A percentile compares a stretch with the other conserved stretches of the same genome.
Evolutionary conservation across 73 alveolate species (phyloP).

Genomic region (Durusdinium trenchii): DNA sequence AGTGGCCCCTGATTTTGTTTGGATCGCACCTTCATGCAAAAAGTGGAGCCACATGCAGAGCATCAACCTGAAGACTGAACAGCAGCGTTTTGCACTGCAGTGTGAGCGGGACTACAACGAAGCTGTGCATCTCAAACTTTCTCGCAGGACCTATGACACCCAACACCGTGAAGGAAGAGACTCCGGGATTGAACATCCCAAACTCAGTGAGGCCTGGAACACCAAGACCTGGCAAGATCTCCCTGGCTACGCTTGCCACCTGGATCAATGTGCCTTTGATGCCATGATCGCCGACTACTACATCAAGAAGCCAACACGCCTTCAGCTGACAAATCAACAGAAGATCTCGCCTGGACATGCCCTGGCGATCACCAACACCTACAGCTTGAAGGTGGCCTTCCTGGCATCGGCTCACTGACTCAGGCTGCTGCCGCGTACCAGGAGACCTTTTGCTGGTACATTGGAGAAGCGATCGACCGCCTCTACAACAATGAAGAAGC

Average conservation of each 20-base stretch:
- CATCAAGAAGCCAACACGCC: constrained; percentile 20
- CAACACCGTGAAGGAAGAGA: not conserved
- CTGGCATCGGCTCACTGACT: not conserved
- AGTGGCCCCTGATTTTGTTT: not conserved
- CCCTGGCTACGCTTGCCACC: not conserved
- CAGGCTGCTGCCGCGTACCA: not conserved
- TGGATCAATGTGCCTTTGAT: constrained; percentile 29
- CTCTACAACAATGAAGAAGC: not conserved
- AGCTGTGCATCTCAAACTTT: not conserved
- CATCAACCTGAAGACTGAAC: not conserved
- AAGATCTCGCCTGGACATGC: not conserved
- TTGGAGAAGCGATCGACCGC: not conserved
- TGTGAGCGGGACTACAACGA: not conserved
- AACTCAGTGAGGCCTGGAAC: not conserved
- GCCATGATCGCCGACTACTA: not conserved
- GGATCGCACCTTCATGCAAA: not conserved
- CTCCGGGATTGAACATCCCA: not conserved
- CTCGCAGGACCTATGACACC: too few relatives aligned
- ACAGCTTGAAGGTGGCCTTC: not conserved
- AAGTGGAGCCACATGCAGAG: not conserved
- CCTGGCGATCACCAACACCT: not conserved
- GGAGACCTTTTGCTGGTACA: not conserved
- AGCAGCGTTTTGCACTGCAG: not conserved
- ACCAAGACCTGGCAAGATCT: not conserved
- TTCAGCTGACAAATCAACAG: not conserved